Evolutionary conservation across 164 flowering plant genomes (phyloP).

Genomic region (Vitis amurensis): DNA sequence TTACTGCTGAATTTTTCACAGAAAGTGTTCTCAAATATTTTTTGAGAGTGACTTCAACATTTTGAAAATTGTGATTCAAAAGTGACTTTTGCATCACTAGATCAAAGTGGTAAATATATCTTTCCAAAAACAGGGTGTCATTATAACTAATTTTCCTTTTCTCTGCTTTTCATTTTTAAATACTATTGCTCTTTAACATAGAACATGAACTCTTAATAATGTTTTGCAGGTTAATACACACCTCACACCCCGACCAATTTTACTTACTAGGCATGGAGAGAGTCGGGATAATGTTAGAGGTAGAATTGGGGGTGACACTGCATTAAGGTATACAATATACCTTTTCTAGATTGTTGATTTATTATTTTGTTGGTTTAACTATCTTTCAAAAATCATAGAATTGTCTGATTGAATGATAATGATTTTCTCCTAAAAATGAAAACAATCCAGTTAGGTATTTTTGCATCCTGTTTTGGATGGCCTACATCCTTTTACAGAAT

Average conservation of each 20-base stretch:
- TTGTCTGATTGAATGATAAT: background rate
- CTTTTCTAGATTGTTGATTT: no score
- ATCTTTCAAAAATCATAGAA: background rate
- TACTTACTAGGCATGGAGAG: slow-evolving; percentile 99
- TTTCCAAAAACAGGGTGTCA: no score
- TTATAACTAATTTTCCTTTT: background rate
- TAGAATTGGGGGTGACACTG: slow-evolving; percentile 94
- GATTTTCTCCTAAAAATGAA: background rate
- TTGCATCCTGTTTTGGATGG: background rate
- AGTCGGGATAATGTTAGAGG: slow-evolving; percentile 95
- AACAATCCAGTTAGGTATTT: background rate
- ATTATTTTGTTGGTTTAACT: background rate
- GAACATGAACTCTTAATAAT: background rate
- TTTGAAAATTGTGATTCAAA: no score
- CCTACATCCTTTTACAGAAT: background rate
- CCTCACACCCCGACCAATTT: slow-evolving; percentile 94
- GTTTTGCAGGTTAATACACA: slow-evolving; percentile 85
- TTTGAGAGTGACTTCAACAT: no score
- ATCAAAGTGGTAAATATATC: no score
- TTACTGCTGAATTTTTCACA: no score
- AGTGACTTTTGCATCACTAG: no score
- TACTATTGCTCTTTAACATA: background rate
- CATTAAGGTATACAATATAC: slow-evolving; percentile 52
- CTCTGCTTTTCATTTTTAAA: background rate
- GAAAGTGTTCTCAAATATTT: no score